These are phyloP conservation scores for Fraxinus sp. DNA, from an alignment of 305 asterid genomes.

Conservation along the genomic window DNA sequence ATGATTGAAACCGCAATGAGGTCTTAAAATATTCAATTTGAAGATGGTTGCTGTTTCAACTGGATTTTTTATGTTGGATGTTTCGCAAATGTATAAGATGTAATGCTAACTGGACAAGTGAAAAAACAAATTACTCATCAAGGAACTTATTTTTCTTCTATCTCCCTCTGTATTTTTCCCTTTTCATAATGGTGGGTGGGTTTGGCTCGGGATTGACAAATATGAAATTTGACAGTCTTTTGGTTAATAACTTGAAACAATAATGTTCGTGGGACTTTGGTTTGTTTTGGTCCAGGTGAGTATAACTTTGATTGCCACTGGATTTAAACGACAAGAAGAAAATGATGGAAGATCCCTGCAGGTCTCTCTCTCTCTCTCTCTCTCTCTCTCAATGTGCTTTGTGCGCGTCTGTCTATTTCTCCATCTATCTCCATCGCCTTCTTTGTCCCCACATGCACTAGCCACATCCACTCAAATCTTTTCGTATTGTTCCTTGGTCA, in stretches of 20 bases:
- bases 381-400: background rate
- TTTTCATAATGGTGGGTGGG: background rate
- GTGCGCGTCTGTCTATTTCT: background rate
- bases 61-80: background rate
- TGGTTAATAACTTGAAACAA: background rate
- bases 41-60: background rate
- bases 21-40: background rate
- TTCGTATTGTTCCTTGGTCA: background rate
- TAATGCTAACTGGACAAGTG: background rate
- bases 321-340: conserved; percentile 93
- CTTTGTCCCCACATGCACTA: background rate
- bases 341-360: conserved; percentile 63
- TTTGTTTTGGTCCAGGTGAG: conserved; percentile 60
- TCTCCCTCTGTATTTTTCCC: background rate
- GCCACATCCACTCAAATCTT: background rate
- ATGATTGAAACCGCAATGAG: background rate
- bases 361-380: conserved; percentile 36
- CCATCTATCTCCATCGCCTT: background rate
- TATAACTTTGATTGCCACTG: conserved; percentile 93
- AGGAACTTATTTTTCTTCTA: background rate
- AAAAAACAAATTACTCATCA: background rate
- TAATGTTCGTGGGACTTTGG: background rate
- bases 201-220: background rate
- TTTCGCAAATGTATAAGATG: background rate
- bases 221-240: background rate